These are phyloP conservation scores for Fomitopsis betulina DNA, from an alignment of 1,284 basidiomycete genomes.

Conservation along the genomic window DNA sequence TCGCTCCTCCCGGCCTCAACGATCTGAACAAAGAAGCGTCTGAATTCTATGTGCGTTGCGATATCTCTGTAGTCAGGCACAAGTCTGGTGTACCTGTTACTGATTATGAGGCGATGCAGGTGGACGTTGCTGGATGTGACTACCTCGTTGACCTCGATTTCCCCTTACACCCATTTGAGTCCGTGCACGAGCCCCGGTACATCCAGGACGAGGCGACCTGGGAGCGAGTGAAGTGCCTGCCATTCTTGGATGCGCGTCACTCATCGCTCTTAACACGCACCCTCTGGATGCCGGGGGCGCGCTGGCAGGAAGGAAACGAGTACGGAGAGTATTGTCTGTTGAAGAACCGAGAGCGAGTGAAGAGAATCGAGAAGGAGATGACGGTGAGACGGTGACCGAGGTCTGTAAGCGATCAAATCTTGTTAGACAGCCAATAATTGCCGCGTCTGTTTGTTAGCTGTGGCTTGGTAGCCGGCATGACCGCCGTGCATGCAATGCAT, in stretches of 20 bases:
- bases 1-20: constrained; percentile 71
- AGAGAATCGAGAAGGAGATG: constrained; percentile 34
- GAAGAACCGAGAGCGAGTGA: constrained; percentile 43
- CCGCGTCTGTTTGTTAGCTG: neutral
- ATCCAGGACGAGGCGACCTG: constrained; percentile 57
- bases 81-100: neutral
- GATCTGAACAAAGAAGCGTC: constrained; percentile 82
- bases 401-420: constrained; percentile 6
- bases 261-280: constrained; percentile 69
- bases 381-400: constrained; percentile 14
- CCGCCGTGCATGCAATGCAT: neutral
- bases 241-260: constrained; percentile 79
- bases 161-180: constrained; percentile 55
- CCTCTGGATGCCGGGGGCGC: constrained; percentile 71
- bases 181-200: constrained; percentile 76
- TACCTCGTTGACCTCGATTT: constrained; percentile 88
- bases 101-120: constrained; percentile 38
- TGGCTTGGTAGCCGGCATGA: neutral
- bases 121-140: constrained; percentile 69
- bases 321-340: constrained; percentile 73
- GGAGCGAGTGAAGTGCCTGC: constrained; percentile 72
- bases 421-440: constrained; percentile 1
- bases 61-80: constrained; percentile 1
- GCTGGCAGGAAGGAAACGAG: constrained; percentile 60
- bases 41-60: constrained; percentile 73